Conservation (phyloP, 2,329 filamentous ascomycete genomes). For the Neopestalotiopsis sp. region DNA sequence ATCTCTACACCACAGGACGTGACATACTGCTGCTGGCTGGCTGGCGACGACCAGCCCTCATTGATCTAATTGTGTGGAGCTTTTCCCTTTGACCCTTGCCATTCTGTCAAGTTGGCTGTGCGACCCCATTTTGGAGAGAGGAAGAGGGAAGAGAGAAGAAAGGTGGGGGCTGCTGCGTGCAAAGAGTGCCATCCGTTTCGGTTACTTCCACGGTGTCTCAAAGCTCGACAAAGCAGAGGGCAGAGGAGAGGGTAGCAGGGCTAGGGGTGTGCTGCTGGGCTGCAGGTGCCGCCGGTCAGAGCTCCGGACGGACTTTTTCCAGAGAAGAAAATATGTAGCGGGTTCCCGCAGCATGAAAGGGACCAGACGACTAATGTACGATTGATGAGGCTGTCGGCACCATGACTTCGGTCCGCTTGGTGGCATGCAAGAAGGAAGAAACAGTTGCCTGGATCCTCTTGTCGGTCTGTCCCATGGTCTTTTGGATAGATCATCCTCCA, state of each 20-base stretch:
- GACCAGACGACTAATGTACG: conserved; percentile 2
- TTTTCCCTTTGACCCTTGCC: neutral
- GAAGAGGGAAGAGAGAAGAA: neutral
- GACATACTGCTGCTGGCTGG: neutral
- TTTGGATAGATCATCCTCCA: neutral
- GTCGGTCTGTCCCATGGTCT: neutral
- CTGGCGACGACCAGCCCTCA: neutral
- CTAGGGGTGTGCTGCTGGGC: neutral
- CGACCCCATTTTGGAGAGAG: conserved; percentile 9
- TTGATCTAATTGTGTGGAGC: neutral
- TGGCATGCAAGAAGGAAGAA: neutral
- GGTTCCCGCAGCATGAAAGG: conserved; percentile 2
- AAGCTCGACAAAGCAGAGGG: conserved; percentile 10
- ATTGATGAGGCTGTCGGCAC: conserved; percentile 4
- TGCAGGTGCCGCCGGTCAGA: conserved; percentile 6
- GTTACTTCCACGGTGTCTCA: conserved; percentile 21
- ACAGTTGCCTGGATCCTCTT: neutral
- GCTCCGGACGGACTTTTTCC: conserved; percentile 9
- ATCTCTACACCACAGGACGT: neutral
- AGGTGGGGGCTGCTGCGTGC: conserved; percentile 16
- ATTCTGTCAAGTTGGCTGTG: conserved; percentile 8
- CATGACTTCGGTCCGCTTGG: neutral
- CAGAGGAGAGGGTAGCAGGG: neutral
- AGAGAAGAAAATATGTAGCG: neutral
- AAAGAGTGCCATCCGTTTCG: conserved; percentile 14